Conservation (phyloP, 805 yeast genomes). For the Cyberlindnera maritima region DNA sequence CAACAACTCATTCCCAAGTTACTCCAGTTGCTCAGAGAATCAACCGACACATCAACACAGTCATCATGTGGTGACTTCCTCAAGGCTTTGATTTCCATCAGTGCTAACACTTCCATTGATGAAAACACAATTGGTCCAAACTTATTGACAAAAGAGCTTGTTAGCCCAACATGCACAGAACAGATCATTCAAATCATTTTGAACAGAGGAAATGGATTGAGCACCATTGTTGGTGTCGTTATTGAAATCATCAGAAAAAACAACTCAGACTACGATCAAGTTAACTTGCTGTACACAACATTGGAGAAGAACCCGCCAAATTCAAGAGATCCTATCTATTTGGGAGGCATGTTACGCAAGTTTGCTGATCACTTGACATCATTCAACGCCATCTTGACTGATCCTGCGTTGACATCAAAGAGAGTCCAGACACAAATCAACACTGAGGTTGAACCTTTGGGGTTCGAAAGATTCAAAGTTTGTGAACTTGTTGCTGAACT, state of each 20-base stretch:
- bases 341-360: slow-evolving; percentile 75
- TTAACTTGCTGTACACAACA: slow-evolving; percentile 72
- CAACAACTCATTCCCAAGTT: slow-evolving; percentile 72
- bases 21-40: slow-evolving; percentile 65
- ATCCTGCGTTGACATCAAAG: slow-evolving; percentile 19
- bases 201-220: slow-evolving; percentile 68
- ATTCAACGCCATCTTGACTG: slow-evolving; percentile 49
- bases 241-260: slow-evolving; percentile 93
- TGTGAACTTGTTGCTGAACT: slow-evolving; percentile 94
- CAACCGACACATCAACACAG: slow-evolving; percentile 61
- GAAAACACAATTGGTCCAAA: slow-evolving; percentile 92
- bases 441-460: slow-evolving; percentile 72
- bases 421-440: slow-evolving; percentile 44
- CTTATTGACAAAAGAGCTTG: slow-evolving; percentile 81
- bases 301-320: slow-evolving; percentile 85
- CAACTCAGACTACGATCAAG: slow-evolving; percentile 90
- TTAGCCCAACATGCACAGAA: slow-evolving; percentile 60
- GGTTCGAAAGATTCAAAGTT: slow-evolving; percentile 89
- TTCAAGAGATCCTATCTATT: slow-evolving; percentile 83
- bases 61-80: slow-evolving; percentile 92
- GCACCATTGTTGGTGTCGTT: slow-evolving; percentile 87
- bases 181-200: slow-evolving; percentile 71
- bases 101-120: slow-evolving; percentile 85
- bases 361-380: slow-evolving; percentile 62
- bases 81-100: slow-evolving; percentile 87